Evolutionary conservation across 2,329 filamentous ascomycete genomes (phyloP).

Genomic region (Apiospora kogelbergensis): DNA sequence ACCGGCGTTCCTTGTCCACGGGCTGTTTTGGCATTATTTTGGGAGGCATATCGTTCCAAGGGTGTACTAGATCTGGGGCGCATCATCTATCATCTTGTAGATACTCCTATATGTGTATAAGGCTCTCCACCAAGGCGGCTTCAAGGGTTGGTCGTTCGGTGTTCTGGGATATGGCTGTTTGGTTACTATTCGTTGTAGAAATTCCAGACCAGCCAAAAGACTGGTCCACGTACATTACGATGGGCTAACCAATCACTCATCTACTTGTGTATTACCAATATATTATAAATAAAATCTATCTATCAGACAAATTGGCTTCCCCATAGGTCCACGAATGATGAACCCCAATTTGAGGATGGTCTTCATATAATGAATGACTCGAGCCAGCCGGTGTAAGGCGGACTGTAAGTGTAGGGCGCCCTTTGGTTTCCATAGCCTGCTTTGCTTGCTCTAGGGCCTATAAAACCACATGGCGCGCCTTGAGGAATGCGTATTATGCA

Average conservation of each 20-base stretch:
- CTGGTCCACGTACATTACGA: neutral
- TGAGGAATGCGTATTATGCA: neutral
- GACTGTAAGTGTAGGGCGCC: neutral
- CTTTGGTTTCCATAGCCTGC: neutral
- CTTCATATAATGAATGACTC: neutral
- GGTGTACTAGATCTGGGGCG: conserved; percentile 1
- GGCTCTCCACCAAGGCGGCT: neutral
- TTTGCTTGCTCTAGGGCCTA: neutral
- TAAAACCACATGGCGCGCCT: neutral
- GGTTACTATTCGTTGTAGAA: neutral
- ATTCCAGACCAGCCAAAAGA: neutral
- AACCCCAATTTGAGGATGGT: neutral
- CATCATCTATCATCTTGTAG: neutral
- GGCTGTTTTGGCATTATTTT: neutral
- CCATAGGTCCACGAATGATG: neutral
- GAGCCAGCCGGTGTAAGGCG: neutral
- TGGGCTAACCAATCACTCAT: neutral
- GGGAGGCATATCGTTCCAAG: neutral
- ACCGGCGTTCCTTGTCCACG: conserved; percentile 2
- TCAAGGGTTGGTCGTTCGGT: neutral
- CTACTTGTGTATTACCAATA: neutral
- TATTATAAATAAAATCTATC: neutral
- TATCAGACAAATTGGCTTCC: neutral
- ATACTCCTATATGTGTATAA: neutral
- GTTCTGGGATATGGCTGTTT: neutral